Conservation (phyloP, 345 rosid species). For the Syzygium aqueum region DNA sequence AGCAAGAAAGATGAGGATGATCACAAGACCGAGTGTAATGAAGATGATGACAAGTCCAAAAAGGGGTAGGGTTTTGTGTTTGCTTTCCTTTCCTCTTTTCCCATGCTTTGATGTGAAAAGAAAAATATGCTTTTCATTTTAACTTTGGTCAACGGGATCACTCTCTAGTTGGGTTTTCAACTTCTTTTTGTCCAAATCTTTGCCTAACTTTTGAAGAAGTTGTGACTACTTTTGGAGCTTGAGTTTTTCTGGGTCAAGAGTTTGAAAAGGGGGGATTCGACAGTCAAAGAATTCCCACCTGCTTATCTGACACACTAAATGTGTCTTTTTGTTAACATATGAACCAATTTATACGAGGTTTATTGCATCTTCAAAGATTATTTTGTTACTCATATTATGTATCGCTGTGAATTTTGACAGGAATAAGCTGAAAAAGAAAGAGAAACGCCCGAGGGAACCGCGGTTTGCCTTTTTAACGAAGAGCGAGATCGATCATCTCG, state of each 20-base stretch:
- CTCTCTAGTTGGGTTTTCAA: background rate
- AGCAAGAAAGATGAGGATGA: background rate
- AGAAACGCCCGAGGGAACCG: conserved; percentile 2
- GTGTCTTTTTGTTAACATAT: background rate
- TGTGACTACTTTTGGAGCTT: background rate
- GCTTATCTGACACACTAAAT: background rate
- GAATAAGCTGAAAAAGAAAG: conserved; percentile 6
- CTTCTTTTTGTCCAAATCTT: background rate
- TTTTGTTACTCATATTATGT: background rate
- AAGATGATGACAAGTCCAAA: background rate
- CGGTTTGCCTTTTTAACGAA: conserved; percentile 6
- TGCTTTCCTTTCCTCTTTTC: background rate
- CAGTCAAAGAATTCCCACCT: background rate
- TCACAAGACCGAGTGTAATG: background rate
- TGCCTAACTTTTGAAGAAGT: background rate
- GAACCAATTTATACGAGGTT: background rate
- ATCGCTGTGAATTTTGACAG: background rate
- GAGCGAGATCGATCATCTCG: conserved; percentile 11
- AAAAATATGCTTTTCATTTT: background rate
- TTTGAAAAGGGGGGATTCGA: background rate
- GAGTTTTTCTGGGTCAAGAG: background rate
- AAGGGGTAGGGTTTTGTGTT: background rate
- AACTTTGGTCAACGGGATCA: background rate
- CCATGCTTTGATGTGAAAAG: background rate
- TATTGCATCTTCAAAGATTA: background rate